Percentiles rank a stretch among this genome's conserved stretches.
phyloP scores from a whole-genome alignment of 352 stramenopile species.

The Phytopythium boreale region DNA sequence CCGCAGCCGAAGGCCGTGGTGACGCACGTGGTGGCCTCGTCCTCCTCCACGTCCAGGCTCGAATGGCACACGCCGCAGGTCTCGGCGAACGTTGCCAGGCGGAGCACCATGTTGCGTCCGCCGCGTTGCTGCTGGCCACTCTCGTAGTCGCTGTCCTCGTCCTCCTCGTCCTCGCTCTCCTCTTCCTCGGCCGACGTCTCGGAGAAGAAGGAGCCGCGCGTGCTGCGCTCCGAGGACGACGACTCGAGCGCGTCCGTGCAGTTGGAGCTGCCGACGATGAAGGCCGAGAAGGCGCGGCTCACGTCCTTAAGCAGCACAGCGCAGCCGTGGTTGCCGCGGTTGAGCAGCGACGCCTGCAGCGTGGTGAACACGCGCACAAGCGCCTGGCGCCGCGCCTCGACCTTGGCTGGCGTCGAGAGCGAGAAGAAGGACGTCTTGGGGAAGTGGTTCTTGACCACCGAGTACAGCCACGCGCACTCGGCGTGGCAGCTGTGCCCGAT shows the following conservation, averaged over 20 bases:
- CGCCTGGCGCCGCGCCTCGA: conserved; percentile 24
- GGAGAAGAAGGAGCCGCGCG: conserved; percentile 19
- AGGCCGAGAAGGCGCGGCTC: conserved; percentile 21
- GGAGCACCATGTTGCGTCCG: not conserved
- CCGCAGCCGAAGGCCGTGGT: conserved; percentile 30
- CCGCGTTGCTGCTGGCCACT: not conserved
- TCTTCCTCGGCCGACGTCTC: conserved; percentile 29
- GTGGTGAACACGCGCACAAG: conserved; percentile 21
- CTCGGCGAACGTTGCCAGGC: conserved; percentile 4
- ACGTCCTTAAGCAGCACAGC: conserved; percentile 22
- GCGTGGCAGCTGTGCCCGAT: conserved; percentile 58
- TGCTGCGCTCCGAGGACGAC: conserved; percentile 17
- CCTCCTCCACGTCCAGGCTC: conserved; percentile 16
- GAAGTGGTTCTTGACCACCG: conserved; percentile 58
- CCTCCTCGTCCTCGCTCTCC: conserved; percentile 23
- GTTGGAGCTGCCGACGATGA: conserved; percentile 20
- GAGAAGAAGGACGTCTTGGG: conserved; percentile 34
- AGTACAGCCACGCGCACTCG: conserved; percentile 63
- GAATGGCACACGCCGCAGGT: conserved; percentile 21
- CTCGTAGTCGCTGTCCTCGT: conserved; percentile 16
- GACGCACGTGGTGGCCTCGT: conserved; percentile 19
- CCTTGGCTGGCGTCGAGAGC: conserved; percentile 8
- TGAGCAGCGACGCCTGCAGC: conserved; percentile 25
- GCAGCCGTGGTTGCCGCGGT: conserved; percentile 30
- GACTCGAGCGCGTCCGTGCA: conserved; percentile 21